phyloP scores from a whole-genome alignment of 2,329 filamentous ascomycete genomes.

The Trichoderma sp. region DNA sequence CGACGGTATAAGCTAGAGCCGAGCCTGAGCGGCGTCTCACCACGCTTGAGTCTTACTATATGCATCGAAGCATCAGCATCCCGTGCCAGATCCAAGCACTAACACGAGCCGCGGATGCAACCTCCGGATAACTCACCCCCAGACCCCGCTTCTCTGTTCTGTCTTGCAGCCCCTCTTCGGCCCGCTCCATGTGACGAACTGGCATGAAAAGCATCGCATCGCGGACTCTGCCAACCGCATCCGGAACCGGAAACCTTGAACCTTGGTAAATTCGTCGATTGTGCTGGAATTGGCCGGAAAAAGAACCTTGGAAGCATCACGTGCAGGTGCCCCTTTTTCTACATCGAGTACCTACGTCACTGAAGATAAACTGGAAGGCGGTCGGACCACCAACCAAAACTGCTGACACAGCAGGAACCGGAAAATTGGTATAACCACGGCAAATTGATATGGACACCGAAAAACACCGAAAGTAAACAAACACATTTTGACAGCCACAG shows the following conservation, averaged over 20 bases:
- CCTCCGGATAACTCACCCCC: not conserved
- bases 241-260: not conserved
- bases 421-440: not conserved
- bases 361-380: not conserved
- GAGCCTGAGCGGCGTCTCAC: not conserved
- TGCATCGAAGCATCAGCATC: not conserved
- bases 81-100: not conserved
- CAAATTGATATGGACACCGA: not conserved
- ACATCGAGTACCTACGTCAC: not conserved
- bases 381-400: not conserved
- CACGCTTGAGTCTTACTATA: not conserved
- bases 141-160: not conserved
- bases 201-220: not conserved
- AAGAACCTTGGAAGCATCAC: not conserved
- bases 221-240: not conserved
- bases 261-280: too few species aligned
- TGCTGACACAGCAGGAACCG: not conserved
- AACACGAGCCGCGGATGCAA: constrained; percentile 4
- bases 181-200: not conserved
- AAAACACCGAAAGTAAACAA: not conserved
- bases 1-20: not conserved
- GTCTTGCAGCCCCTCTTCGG: not conserved
- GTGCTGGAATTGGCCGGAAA: not conserved
- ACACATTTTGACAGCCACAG: not conserved
- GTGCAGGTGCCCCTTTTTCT: not conserved